phyloP scores from a whole-genome alignment of 371 early-diverging fungal species.

The Funneliformis caledonium region DNA sequence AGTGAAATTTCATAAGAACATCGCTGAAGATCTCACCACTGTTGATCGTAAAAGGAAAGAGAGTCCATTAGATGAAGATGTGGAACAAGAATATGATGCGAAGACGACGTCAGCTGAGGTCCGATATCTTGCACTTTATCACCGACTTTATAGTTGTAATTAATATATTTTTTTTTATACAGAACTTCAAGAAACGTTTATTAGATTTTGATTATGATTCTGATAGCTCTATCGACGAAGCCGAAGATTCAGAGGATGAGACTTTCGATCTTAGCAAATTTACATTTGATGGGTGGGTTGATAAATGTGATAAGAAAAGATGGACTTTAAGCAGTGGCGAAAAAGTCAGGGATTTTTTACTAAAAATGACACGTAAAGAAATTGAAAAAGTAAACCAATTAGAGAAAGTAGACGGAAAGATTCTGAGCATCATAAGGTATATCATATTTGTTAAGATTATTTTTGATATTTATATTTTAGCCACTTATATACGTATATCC shows the following conservation, averaged over 20 bases:
- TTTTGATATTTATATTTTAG: constrained; percentile 23
- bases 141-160: neutral
- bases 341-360: constrained; percentile 12
- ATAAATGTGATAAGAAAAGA: constrained; percentile 24
- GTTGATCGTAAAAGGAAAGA: constrained; percentile 33
- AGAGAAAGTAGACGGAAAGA: constrained; percentile 16
- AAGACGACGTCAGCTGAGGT: neutral
- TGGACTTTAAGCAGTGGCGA: constrained; percentile 23
- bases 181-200: constrained; percentile 10
- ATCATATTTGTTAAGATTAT: constrained; percentile 13
- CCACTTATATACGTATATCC: neutral
- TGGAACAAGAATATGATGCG: constrained; percentile 12
- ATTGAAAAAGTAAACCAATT: constrained; percentile 22
- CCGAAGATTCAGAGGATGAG: constrained; percentile 8
- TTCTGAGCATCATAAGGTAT: constrained; percentile 20
- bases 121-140: neutral
- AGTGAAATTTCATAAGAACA: constrained; percentile 30
- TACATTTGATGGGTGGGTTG: constrained; percentile 16
- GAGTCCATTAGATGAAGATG: constrained; percentile 14
- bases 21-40: constrained; percentile 23
- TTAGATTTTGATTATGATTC: neutral
- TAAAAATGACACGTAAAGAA: constrained; percentile 9
- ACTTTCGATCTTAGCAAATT: neutral
- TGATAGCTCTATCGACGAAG: neutral
- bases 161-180: neutral